Base-by-base conservation (phyloP, 768 basidiomycete genomes). In the Boletus rubescentipes region DNA sequence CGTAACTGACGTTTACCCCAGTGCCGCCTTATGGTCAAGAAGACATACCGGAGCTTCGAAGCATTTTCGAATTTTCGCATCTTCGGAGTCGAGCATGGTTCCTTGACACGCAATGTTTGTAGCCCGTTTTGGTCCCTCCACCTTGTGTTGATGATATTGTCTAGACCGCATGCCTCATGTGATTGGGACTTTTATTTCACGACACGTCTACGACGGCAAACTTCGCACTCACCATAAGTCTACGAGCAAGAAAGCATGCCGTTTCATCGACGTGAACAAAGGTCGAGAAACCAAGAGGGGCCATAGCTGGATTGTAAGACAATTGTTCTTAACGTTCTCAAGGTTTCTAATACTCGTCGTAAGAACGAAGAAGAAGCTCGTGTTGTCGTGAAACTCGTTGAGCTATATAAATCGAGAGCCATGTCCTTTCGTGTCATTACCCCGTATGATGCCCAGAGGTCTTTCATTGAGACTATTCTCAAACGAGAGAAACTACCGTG, bases 21-120 rank as follows among this genome's bases (percentile, higher is more conserved):
- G 90, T 93, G 59, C 85, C 90, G 47, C 91, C 91, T 3, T 82
- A 77, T 79, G 90, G 89, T 9, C 81, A 87, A 58, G 90, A 91
- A 53, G 79, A 86, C 20, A 68, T 86, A 35, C 65, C 75, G 46
- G 76, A 79, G n/a, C 75, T 92, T 16, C 76, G 83, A 51, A 90
- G 87, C 55, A 80, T 92, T 26, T 92, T 92, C 77, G 89, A 91
- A 62, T 64, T 88, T 14, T 15, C 69, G 0, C 87, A 91, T 68
- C 73, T 93, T 15, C 70, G 69, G 2, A 64, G 67, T 12, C 61
- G 70, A 35, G 75, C 77, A 0, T 36, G 77, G 5, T 84, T 91
- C 61, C 72, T 93, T 9, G 71, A 88, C 61, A 89, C 77, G 0
- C 90, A 92, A 72, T 93, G 91, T 90, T 66, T 63, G 81, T 66